These are phyloP conservation scores for Phtheirospermum japonicum DNA, from an alignment of 257 asterid species.

Conservation along the genomic window DNA sequence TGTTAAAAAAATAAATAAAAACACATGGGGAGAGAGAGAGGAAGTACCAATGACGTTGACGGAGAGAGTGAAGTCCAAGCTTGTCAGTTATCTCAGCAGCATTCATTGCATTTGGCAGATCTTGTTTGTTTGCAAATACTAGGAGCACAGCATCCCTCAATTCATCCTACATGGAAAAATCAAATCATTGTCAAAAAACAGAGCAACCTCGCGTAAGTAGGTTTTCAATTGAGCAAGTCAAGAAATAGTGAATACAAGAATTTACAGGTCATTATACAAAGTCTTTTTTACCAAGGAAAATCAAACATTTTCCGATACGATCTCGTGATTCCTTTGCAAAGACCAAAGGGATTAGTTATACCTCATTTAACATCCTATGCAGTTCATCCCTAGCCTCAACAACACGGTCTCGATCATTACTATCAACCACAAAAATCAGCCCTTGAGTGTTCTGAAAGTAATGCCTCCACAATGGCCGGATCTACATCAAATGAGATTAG, in stretches of 20 bases:
- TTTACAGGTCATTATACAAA: too few relatives aligned
- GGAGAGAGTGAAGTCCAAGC: conserved; percentile 58
- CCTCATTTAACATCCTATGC: conserved; percentile 85
- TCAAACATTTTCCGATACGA: neutral
- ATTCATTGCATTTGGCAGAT: conserved; percentile 59
- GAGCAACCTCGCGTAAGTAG: neutral
- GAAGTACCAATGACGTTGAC: conserved; percentile 49
- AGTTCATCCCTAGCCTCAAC: conserved; percentile 88
- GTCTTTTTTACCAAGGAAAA: neutral
- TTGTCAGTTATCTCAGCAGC: conserved; percentile 59
- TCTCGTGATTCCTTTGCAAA: neutral
- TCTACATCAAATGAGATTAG: conserved; percentile 37
- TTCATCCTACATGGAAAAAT: conserved; percentile 36
- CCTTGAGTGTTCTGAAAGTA: conserved; percentile 89
- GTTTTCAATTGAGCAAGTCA: neutral
- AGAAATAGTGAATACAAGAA: neutral
- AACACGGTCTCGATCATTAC: conserved; percentile 83
- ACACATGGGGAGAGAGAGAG: too few relatives aligned
- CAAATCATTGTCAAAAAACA: neutral
- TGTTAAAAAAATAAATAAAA: too few relatives aligned
- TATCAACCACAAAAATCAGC: conserved; percentile 75
- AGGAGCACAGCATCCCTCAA: conserved; percentile 53
- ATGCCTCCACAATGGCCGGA: conserved; percentile 87
- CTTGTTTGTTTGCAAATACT: conserved; percentile 58
- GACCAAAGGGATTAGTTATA: conserved; percentile 18